Percentiles rank a stretch among this genome's conserved stretches.
These are phyloP conservation scores for Zasmidium citrigriseum DNA, from an alignment of 2,329 filamentous ascomycete genomes.

Conservation along the genomic window DNA sequence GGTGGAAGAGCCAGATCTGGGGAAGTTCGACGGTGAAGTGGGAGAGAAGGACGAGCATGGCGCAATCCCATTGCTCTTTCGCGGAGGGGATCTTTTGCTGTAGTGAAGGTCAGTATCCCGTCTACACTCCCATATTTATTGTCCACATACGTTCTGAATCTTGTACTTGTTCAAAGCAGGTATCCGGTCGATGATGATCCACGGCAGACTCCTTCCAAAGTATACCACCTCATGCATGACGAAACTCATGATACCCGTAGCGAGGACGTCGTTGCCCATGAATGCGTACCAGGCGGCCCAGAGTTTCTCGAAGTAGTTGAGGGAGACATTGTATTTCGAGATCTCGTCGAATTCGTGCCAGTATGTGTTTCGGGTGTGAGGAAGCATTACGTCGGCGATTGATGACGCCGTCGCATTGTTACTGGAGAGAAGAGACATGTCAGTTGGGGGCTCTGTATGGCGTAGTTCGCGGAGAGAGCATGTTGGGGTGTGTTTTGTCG, in stretches of 20 bases:
- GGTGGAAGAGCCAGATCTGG: slow-evolving; percentile 99
- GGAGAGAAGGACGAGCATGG: slow-evolving; percentile 85
- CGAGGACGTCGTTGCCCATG: slow-evolving; percentile 96
- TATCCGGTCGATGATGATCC: slow-evolving; percentile 87
- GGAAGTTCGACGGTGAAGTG: slow-evolving; percentile 98
- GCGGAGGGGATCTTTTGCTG: slow-evolving; percentile 85
- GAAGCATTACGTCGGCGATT: slow-evolving; percentile 38
- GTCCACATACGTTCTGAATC: slow-evolving; percentile 72
- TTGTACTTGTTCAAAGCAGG: slow-evolving; percentile 91
- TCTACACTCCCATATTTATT: neutral
- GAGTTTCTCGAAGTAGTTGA: slow-evolving; percentile 83
- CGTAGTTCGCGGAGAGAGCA: neutral
- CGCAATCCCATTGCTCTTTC: slow-evolving; percentile 92
- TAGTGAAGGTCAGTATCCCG: slow-evolving; percentile 22
- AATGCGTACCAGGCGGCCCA: slow-evolving; percentile 97
- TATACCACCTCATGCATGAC: slow-evolving; percentile 92
- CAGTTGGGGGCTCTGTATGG: neutral
- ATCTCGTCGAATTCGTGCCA: slow-evolving; percentile 68
- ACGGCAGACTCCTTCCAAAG: slow-evolving; percentile 88
- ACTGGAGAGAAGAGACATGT: slow-evolving; percentile 13
- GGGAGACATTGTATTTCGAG: slow-evolving; percentile 74
- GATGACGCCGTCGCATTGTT: slow-evolving; percentile 36
- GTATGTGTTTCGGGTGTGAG: slow-evolving; percentile 56
- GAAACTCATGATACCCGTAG: slow-evolving; percentile 97
- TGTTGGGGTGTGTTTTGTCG: neutral